These are phyloP conservation scores for Kodamaea hsintzibuensis DNA, from an alignment of 805 yeast species.

Conservation along the genomic window DNA sequence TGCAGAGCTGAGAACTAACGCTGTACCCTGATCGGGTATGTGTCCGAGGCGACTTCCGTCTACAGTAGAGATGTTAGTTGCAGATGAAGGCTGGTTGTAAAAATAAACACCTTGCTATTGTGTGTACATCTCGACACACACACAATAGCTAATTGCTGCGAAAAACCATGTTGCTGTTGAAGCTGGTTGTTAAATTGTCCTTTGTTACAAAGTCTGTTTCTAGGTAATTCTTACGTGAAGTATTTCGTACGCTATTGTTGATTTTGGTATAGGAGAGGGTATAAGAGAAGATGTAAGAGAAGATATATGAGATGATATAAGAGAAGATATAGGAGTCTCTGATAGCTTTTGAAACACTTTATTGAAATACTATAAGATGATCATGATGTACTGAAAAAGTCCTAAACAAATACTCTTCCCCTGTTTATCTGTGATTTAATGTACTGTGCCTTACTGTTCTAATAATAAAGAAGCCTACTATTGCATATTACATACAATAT, in stretches of 20 bases:
- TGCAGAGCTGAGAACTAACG: not conserved
- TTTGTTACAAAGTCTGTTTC: not conserved
- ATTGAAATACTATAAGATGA: too few relatives aligned
- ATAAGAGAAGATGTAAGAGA: too few relatives aligned
- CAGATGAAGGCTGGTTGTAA: not conserved
- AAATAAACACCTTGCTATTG: not conserved
- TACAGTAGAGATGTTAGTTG: not conserved
- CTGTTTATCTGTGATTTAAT: too few relatives aligned
- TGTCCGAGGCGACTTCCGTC: not conserved
- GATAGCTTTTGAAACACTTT: too few relatives aligned
- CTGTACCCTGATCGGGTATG: not conserved
- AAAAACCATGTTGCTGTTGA: not conserved
- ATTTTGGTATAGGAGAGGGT: too few relatives aligned
- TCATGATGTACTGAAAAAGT: too few relatives aligned
- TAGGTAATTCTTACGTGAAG: not conserved
- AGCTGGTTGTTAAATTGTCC: not conserved
- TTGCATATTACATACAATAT: too few relatives aligned
- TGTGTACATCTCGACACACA: not conserved
- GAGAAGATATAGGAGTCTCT: too few relatives aligned
- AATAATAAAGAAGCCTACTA: too few relatives aligned
- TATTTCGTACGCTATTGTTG: not conserved
- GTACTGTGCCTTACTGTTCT: too few relatives aligned
- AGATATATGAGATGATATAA: too few relatives aligned
- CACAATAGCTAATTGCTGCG: not conserved
- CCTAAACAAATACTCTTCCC: too few relatives aligned